These are phyloP conservation scores for Lepidium campestre DNA, from an alignment of 441 rosid species.

Conservation along the genomic window DNA sequence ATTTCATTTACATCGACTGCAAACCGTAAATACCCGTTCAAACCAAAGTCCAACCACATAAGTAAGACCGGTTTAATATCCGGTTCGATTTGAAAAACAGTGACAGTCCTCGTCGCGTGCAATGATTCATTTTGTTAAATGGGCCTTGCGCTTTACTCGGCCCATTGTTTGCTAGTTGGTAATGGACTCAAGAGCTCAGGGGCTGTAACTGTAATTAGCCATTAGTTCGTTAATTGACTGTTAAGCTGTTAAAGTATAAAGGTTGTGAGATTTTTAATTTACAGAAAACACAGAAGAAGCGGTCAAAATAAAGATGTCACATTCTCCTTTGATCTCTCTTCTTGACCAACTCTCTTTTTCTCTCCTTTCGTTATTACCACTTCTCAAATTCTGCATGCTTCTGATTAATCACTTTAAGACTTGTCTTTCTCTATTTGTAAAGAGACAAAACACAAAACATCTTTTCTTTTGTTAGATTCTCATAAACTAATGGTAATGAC, in stretches of 20 bases:
- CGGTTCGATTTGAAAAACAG: not conserved
- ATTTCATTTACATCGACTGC: not conserved
- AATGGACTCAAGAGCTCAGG: too few relatives aligned
- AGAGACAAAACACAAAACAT: not conserved
- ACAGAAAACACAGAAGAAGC: constrained; percentile 10
- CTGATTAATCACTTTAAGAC: not conserved
- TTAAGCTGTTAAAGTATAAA: not conserved
- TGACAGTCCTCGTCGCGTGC: not conserved
- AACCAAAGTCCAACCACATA: not conserved
- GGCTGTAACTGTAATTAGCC: not conserved
- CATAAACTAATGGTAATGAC: not conserved
- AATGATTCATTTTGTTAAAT: not conserved
- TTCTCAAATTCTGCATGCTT: constrained; percentile 13
- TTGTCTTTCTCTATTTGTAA: not conserved
- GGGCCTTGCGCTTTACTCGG: not conserved
- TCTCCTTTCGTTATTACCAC: constrained; percentile 3
- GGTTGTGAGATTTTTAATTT: not conserved
- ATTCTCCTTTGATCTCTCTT: constrained; percentile 22
- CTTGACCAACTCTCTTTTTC: constrained; percentile 17
- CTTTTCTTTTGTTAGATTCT: not conserved
- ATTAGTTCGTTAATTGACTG: not conserved
- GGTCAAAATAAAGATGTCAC: constrained; percentile 16
- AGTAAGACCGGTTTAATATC: not conserved
- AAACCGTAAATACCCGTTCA: not conserved
- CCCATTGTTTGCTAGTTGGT: not conserved